A percentile compares a stretch with the other conserved stretches of the same genome.
phyloP scores from a whole-genome alignment of 169 alveolate genomes.

The Cyclospora cayetanensis region DNA sequence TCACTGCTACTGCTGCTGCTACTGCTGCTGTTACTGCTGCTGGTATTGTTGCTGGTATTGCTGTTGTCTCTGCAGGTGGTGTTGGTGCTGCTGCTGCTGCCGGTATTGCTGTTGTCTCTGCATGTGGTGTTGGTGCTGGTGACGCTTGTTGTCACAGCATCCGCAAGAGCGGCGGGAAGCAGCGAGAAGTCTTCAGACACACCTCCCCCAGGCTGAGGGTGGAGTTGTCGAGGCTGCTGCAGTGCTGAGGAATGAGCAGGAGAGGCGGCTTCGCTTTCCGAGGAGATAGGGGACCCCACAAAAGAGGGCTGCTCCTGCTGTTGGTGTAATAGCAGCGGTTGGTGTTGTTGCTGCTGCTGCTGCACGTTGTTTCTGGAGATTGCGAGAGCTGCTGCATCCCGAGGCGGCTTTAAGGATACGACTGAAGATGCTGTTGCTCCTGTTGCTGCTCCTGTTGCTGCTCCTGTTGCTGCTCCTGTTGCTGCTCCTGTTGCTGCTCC shows the following conservation, averaged over 20 bases:
- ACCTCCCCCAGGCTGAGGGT: too few relatives aligned
- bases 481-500: too few relatives aligned
- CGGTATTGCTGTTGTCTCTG: background rate
- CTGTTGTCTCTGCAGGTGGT: background rate
- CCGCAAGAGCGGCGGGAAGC: background rate
- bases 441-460: background rate
- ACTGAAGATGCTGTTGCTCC: background rate
- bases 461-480: background rate
- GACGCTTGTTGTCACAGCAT: too few relatives aligned
- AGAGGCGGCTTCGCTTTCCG: background rate
- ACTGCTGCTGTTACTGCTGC: constrained; percentile 14
- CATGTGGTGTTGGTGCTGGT: background rate
- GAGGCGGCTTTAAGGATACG: background rate
- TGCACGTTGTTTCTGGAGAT: background rate
- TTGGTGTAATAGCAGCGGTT: background rate
- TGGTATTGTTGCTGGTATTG: background rate
- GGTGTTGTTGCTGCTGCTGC: background rate
- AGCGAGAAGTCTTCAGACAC: background rate
- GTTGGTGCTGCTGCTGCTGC: background rate
- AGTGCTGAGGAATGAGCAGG: background rate
- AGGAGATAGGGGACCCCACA: background rate
- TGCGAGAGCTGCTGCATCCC: background rate
- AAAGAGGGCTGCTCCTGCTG: background rate
- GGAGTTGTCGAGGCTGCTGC: background rate
- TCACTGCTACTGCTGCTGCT: background rate